Base-by-base conservation (phyloP, 2,329 filamentous ascomycete species). In the Calcarisporium arbuscula region DNA sequence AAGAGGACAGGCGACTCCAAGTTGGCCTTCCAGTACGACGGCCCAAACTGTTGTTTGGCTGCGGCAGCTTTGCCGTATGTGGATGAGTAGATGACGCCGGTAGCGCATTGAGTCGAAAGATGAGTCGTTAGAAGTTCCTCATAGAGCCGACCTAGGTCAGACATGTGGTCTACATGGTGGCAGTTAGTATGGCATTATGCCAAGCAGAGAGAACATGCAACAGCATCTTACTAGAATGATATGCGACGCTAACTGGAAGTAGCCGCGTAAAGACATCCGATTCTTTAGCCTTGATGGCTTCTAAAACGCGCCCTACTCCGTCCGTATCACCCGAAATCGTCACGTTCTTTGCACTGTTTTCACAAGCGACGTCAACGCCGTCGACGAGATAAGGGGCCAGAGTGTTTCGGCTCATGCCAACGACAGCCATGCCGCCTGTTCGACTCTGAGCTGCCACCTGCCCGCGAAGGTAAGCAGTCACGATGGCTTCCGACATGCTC, bases 391-490 rank as follows among this genome's bases (percentile, higher is more conserved):
- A 26, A 11, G 20, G 12, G 12, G 28, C 20, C 18, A 29, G 21
- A 25, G 23, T 28, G 7, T 16, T 23, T n/a, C 34, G 19, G 14
- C 34, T 28, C 28, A 36, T n/a, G 5, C 34, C 34, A 26, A 36
- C 20, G 10, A 28, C 34, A 19, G 33, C 34, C 25, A 40, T 33
- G 18, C 30, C 10, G 9, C 30, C 34, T 12, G 19, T 18, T 11
- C 38, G 17, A 26, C 29, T 15, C 30, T 29, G 19, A 25, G 33
- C 30, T 9, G 20, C 14, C 14, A 32, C 30, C 32, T 56, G 52
- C 5, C 60, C 63, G 11, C 64, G 53, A 41, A 61, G 60, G 47
- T 71, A 74, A 3, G 68, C 68, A 19, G 67, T 57, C 2, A 55
- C 51, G 44, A 68, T 59, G 27, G 61, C 60, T 1, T 61, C 50